Base-by-base conservation (phyloP, 495 filamentous ascomycete species). In the Lichenothelia convexa region DNA sequence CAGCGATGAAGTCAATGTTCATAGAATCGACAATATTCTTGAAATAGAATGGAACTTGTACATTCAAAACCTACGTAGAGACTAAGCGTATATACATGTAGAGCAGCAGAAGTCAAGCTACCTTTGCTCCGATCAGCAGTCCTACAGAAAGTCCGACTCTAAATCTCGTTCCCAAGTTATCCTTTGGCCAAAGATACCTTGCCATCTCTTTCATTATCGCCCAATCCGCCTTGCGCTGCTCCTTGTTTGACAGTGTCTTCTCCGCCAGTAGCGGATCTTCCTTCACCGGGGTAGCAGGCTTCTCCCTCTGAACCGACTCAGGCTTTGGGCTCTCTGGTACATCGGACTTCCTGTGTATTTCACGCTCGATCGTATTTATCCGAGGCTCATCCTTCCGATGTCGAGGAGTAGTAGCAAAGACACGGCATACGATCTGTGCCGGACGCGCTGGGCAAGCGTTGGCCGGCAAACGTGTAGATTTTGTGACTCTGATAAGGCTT, bases 1-100 rank as follows among this genome's bases (percentile, higher is more conserved):
- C 50, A 5, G 74, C 63, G 3, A 72, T 69, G 56, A 94, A 80
- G 51, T 94, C 89, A 43, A 97, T 67, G 51, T 97, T 97, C 82
- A 97, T 91, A 16, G 76, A 75, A 53, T 97, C 89, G 30, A 97
- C 79, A 45, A 97, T 97, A 54, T 65, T 81, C 57, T 94, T 93
- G 63, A 97, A 95, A 62, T 93, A 97, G 57, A 97, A 97, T 3
- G 89, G 89, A 26, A 97, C 78, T 60, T 97, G 83, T 5, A 97
- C 91, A 56, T 94, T 97, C 45, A 95, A 65, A 38, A 93, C 67
- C 74, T 79, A 47, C 19, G 9, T 31, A 17, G 4, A 24, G 40
- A 49, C 49, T n/a, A n/a, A n/a, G 34, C 49, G 45, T 34, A 45
- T 19, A 30, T 27, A 26, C 22, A 23, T 29, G 19, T 16, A 31